These are phyloP conservation scores for Neofusicoccum kwambonambiense DNA, from an alignment of 2,329 filamentous ascomycete genomes.

Conservation along the genomic window DNA sequence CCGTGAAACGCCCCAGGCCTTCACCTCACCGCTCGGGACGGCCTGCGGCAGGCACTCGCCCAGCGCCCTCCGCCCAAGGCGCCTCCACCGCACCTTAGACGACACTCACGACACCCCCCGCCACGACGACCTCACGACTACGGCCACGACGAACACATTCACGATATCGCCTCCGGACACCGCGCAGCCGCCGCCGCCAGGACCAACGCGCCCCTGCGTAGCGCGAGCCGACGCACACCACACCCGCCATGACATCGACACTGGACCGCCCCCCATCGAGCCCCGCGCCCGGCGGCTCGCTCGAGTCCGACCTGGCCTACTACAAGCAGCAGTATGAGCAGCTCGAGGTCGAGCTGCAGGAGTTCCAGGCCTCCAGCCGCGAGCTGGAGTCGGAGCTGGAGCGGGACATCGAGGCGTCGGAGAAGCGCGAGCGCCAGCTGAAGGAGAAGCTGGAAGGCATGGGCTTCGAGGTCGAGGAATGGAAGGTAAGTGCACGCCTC, in stretches of 20 bases:
- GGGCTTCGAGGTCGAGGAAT: conserved; percentile 91
- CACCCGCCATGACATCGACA: conserved; percentile 29
- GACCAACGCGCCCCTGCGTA: conserved; percentile 21
- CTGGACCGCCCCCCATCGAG: conserved; percentile 30
- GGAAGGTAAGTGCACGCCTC: conserved; percentile 69
- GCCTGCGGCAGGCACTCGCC: conserved; percentile 5
- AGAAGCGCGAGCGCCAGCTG: conserved; percentile 84
- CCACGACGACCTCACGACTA: conserved; percentile 17
- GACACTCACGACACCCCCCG: conserved; percentile 18
- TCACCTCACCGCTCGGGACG: conserved; percentile 14
- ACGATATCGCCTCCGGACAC: conserved; percentile 4
- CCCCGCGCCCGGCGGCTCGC: conserved; percentile 22
- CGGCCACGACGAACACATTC: conserved; percentile 18
- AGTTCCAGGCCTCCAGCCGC: conserved; percentile 91
- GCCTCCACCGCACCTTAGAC: conserved; percentile 17
- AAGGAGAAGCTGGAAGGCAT: conserved; percentile 84
- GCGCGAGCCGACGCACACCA: conserved; percentile 21
- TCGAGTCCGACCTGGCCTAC: conserved; percentile 79
- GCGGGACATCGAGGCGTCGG: conserved; percentile 91
- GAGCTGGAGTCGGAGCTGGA: conserved; percentile 93
- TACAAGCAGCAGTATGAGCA: conserved; percentile 97
- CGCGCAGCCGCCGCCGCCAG: conserved; percentile 17
- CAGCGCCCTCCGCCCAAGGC: conserved; percentile 6
- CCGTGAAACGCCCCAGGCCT: conserved; percentile 10
- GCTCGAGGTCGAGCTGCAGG: conserved; percentile 83